Base-by-base conservation (phyloP, 2,329 filamentous ascomycete genomes). In the Fusarium succisae region DNA sequence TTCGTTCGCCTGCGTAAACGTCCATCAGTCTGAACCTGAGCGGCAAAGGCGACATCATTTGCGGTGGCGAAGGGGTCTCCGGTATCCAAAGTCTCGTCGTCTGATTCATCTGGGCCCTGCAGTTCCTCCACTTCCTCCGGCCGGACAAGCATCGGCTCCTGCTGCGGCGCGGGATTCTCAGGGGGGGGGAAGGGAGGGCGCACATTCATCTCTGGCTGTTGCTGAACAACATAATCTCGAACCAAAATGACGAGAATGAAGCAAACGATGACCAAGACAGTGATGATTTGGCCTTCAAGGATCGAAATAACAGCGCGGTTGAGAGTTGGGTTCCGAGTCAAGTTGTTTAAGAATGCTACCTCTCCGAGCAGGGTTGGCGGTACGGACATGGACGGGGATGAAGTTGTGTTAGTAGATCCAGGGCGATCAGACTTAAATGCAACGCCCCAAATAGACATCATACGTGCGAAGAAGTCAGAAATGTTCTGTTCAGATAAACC, bases 221-320 rank as follows among this genome's bases (percentile, higher is more conserved):
- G 96, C 81, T 99, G 96, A 15, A 99, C 95, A 57, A 99, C 96
- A 89, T 98, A 99, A 84, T 99, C 96, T 53, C 97, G 88, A 53
- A 99, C 98, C 8, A 99, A 84, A 76, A 99, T 99, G 47, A 99
- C 91, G n/a, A 99, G 85, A 67, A 99, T 98, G 82, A 98, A 99
- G 66, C 93, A 95, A 50, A 98, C 89, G 13, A 99, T 96, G 57
- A 98, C 94, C 17, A 97, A 85, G 11, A 98, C 85, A 2, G 96
- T 99, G 76, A 99, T 98, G 54, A 98, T 90, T 80, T 98, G 95
- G 8, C 96, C 96, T 83, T 99, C 96, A 8, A 98, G 85, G 2
- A 96, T 90, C 75, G 95, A 92, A 59, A 98, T 91, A 22, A 98
- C 84, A 58, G 93, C 88, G 54, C 92, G 91, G 81, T 98, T 98